Percentiles rank a stretch among this genome's conserved stretches.
These are phyloP conservation scores for Nepenthes gracilis DNA, from an alignment of 148 eudicot genomes.

Conservation along the genomic window DNA sequence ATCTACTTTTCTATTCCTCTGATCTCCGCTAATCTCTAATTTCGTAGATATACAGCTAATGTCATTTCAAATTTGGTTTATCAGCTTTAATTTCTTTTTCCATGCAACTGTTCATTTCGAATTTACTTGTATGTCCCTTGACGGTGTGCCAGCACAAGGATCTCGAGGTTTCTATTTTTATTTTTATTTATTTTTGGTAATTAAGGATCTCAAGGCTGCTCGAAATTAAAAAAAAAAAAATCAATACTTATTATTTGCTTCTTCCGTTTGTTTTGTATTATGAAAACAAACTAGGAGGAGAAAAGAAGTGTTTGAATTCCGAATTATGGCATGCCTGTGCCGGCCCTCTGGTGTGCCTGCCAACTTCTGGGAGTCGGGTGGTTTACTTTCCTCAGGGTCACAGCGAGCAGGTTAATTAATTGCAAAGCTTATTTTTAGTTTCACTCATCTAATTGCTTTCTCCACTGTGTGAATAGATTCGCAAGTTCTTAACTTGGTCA, in stretches of 20 bases:
- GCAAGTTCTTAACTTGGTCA: slow-evolving; percentile 8
- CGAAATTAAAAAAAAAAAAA: too few species aligned
- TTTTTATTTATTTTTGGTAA: too few species aligned
- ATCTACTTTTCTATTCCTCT: not conserved
- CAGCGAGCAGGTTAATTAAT: slow-evolving; percentile 68
- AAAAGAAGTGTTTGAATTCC: slow-evolving; percentile 77
- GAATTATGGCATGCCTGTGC: slow-evolving; percentile 99
- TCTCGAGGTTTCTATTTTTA: too few species aligned
- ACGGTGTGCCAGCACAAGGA: too few species aligned
- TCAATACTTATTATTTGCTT: not conserved
- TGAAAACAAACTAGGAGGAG: slow-evolving; percentile 2
- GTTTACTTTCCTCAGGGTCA: slow-evolving; percentile 99
- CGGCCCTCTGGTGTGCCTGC: slow-evolving; percentile 87
- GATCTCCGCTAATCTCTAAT: too few species aligned
- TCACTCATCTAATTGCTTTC: not conserved
- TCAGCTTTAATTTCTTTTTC: not conserved
- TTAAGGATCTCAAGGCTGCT: too few species aligned
- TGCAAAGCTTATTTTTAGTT: not conserved
- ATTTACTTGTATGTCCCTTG: not conserved
- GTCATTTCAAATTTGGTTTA: not conserved
- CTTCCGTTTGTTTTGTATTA: not conserved
- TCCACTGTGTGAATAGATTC: not conserved
- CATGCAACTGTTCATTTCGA: not conserved
- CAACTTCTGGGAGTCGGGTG: slow-evolving; percentile 69
- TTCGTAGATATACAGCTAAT: not conserved